phyloP scores from a whole-genome alignment of 2,329 filamentous ascomycete species.

The Helotiales sp. region DNA sequence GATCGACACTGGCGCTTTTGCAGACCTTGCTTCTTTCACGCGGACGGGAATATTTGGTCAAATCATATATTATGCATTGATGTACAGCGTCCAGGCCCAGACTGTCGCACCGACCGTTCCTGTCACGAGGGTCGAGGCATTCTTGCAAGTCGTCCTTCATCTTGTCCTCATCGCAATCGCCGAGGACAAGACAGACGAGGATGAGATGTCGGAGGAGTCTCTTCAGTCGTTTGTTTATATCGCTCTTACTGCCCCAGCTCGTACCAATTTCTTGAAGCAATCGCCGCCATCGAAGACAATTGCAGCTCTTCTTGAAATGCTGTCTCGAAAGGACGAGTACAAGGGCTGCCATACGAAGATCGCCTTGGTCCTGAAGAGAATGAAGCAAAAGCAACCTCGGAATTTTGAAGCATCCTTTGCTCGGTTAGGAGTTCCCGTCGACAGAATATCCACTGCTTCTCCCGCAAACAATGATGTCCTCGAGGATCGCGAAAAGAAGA shows the following conservation, averaged over 20 bases:
- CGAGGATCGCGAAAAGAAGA: conserved; percentile 77
- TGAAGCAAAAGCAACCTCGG: conserved; percentile 78
- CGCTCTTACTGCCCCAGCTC: conserved; percentile 64
- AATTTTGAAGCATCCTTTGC: conserved; percentile 70
- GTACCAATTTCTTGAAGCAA: conserved; percentile 60
- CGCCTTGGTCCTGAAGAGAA: conserved; percentile 75
- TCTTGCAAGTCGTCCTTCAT: conserved; percentile 88
- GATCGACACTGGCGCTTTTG: conserved; percentile 76
- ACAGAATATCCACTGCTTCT: conserved; percentile 78
- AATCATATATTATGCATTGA: conserved; percentile 82
- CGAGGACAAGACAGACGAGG: conserved; percentile 70
- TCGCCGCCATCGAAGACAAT: conserved; percentile 60
- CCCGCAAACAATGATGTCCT: conserved; percentile 63
- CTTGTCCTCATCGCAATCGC: conserved; percentile 80
- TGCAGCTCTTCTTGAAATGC: conserved; percentile 60
- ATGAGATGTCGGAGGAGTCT: conserved; percentile 46
- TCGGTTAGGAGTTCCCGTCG: conserved; percentile 65
- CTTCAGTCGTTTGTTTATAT: conserved; percentile 70
- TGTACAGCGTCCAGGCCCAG: conserved; percentile 73
- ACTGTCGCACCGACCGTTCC: conserved; percentile 73
- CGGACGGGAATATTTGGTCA: conserved; percentile 84
- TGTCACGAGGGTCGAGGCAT: conserved; percentile 81
- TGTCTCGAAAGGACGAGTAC: conserved; percentile 70
- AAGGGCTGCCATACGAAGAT: conserved; percentile 85
- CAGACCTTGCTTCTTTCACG: conserved; percentile 76